Evolutionary conservation across 1,284 basidiomycete genomes (phyloP), one percentile per base, ranked within the genome.

Genomic region (Irpex lacteus): DNA sequence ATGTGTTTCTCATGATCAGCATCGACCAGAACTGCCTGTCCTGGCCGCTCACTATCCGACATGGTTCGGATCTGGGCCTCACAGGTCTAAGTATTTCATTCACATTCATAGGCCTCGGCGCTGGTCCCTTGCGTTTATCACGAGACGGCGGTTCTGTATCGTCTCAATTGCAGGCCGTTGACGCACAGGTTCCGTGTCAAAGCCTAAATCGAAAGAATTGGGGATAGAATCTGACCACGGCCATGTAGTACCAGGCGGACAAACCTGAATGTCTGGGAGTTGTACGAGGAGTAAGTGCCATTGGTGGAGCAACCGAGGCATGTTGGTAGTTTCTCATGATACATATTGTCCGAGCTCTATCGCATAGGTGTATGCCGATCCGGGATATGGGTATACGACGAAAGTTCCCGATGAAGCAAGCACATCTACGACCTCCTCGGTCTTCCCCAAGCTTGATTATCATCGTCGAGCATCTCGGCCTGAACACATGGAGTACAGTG

Each of bases 391-490:
- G 54, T 56, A 56, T 13, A 36, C 21, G 13, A 36, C 8, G 13
- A 11, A 56, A 32, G 54, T 56, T 32, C 26, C 7, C 13, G 54
- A 13, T 19, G 11, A 15, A 11, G 15, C 54, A 36, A 8, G 13
- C 40, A 37, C 32, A 56, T 19, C 19, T 44, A 26, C 34, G 61
- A 60, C 50, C 61, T 61, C 36, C 62, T 53, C 15, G 65, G 63
- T 37, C 59, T 66, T 13, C 65, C 65, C 65, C 65, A 66, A 6
- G 65, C 65, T n/a, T 59, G 55, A 26, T 66, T 66, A 21, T 66
- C 65, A 52, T 66, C 62, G 18, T 66, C 65, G 9, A 66, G 58
- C 50, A 61, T 63, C 32, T 66, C 44, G 58, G 65, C 65, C 65
- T 66, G 59, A 26, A 37, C 7, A 1, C 8, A 53, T 15, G 0